phyloP scores from a whole-genome alignment of 2,329 filamentous ascomycete species.

The Colletotrichum sojae region DNA sequence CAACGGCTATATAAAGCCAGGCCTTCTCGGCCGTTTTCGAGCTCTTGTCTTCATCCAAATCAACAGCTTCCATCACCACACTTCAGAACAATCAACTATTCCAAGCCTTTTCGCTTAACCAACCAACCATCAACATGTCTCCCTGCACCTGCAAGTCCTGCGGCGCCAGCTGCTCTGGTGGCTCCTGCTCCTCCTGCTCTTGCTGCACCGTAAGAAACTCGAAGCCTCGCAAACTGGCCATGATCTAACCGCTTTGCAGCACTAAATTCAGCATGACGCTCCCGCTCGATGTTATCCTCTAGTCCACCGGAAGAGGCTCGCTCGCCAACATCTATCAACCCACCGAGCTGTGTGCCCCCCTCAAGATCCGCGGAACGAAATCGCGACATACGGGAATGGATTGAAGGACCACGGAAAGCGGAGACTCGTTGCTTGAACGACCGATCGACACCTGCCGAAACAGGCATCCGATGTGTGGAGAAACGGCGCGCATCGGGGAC shows the following conservation, averaged over 20 bases:
- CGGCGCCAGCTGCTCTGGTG: slow-evolving; percentile 40
- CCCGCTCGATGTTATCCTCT: slow-evolving; percentile 12
- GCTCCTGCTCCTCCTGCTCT: slow-evolving; percentile 39
- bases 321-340: slow-evolving; percentile 10
- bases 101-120: slow-evolving; percentile 30
- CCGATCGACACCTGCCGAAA: slow-evolving; percentile 4
- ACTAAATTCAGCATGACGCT: slow-evolving; percentile 34
- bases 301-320: slow-evolving; percentile 31
- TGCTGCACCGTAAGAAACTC: slow-evolving; percentile 40
- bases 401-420: slow-evolving; percentile 13
- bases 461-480: slow-evolving; percentile 1
- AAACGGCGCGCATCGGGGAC: neutral
- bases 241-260: neutral
- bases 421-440: slow-evolving; percentile 16
- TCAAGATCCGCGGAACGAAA: slow-evolving; percentile 20
- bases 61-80: slow-evolving; percentile 23
- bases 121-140: slow-evolving; percentile 38
- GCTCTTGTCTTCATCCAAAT: slow-evolving; percentile 25
- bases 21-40: neutral
- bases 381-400: slow-evolving; percentile 26
- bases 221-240: neutral
- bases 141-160: slow-evolving; percentile 43
- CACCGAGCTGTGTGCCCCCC: slow-evolving; percentile 38
- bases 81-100: slow-evolving; percentile 20
- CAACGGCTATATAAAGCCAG: slow-evolving; percentile 33